Evolutionary conservation across 139 green algal species (phyloP).

Genomic region (Micromonas pusilla): DNA sequence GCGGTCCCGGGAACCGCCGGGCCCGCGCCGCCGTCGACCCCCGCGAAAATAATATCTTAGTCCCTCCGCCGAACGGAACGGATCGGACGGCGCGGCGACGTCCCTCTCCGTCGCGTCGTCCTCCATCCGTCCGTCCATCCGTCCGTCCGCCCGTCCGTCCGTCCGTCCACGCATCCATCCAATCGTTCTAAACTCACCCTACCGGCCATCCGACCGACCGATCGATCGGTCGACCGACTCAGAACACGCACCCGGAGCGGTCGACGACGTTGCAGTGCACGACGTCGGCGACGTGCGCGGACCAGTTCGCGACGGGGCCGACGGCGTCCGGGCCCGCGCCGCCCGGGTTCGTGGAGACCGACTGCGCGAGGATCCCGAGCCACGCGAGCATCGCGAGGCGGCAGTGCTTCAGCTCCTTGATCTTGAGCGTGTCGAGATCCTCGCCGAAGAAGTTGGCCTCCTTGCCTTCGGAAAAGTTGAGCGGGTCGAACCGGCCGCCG

Average conservation of each 20-base stretch:
- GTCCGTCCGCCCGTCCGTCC: too few relatives aligned
- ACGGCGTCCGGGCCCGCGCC: conserved; percentile 31
- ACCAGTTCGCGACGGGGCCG: conserved; percentile 32
- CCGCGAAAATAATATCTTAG: too few relatives aligned
- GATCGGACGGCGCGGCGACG: too few relatives aligned
- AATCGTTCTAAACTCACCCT: too few relatives aligned
- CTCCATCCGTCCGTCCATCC: too few relatives aligned
- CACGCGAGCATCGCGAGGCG: conserved; percentile 85
- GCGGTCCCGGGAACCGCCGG: too few relatives aligned
- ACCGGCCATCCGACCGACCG: too few relatives aligned
- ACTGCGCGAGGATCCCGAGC: conserved; percentile 46
- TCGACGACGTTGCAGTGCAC: conserved; percentile 19
- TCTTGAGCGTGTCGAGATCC: conserved; percentile 66
- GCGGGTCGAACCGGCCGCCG: conserved; percentile 80
- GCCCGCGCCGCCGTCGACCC: too few relatives aligned
- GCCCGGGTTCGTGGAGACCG: background rate
- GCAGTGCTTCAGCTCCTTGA: conserved; percentile 92
- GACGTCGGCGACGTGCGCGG: conserved; percentile 20
- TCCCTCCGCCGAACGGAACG: too few relatives aligned
- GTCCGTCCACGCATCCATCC: too few relatives aligned
- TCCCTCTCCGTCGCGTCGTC: too few relatives aligned
- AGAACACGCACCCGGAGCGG: background rate
- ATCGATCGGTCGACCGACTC: too few relatives aligned
- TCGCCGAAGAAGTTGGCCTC: conserved; percentile 11
- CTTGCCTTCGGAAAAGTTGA: conserved; percentile 54